Conservation (phyloP, 768 basidiomycete species). For the Amylocystis lapponica region DNA sequence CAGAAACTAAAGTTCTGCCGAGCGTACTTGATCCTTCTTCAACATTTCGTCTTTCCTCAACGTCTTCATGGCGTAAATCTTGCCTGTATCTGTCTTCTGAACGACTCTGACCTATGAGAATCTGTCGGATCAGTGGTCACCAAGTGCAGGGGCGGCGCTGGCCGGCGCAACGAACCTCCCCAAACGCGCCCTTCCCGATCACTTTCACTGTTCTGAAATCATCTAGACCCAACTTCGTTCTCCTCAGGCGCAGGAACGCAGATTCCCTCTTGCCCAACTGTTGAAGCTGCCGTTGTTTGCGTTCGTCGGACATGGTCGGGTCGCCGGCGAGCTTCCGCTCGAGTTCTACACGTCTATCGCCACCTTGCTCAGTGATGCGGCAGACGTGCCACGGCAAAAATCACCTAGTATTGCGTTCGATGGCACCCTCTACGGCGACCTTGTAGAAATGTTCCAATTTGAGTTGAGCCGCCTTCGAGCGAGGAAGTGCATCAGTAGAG, state of each 20-base stretch:
- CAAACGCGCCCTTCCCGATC: constrained; percentile 98
- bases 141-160: background rate
- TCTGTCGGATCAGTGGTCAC: background rate
- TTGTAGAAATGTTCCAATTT: constrained; percentile 98
- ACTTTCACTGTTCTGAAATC: constrained; percentile 98
- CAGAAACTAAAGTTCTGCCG: background rate
- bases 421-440: constrained; percentile 91
- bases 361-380: background rate
- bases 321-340: constrained; percentile 76
- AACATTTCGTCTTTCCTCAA: constrained; percentile 98
- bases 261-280: constrained; percentile 86
- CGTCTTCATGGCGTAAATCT: constrained; percentile 99
- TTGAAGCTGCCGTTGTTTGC: constrained; percentile 77
- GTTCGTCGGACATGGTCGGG: constrained; percentile 67
- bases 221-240: constrained; percentile 86
- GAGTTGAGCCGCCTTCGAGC: constrained; percentile 87
- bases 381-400: too few species aligned
- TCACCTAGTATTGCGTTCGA: constrained; percentile 89
- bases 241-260: constrained; percentile 77
- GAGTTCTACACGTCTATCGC: constrained; percentile 73
- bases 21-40: constrained; percentile 90
- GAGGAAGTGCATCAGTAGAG: constrained; percentile 74
- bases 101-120: constrained; percentile 74
- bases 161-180: constrained; percentile 61
- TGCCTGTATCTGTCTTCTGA: constrained; percentile 94